Percentiles rank a stretch among this genome's conserved stretches.
phyloP scores from a whole-genome alignment of 1,139 yeast genomes.

The Spencermartinsiella ligniputridi region DNA sequence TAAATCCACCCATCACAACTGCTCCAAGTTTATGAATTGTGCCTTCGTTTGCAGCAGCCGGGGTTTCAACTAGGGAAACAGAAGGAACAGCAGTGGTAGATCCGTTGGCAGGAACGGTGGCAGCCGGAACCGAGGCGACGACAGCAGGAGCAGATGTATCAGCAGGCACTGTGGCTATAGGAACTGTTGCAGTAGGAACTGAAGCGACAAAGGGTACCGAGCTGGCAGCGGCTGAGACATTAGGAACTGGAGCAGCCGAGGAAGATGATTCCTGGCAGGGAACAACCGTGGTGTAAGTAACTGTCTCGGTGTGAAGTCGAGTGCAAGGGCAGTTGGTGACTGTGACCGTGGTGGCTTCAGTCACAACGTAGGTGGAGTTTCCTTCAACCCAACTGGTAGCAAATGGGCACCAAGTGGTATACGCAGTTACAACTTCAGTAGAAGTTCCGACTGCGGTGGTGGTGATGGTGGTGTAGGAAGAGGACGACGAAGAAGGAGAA shows the following conservation, averaged over 20 bases:
- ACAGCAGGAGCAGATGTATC: slow-evolving; percentile 21
- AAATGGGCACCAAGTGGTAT: slow-evolving; percentile 42
- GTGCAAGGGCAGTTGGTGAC: slow-evolving; percentile 52
- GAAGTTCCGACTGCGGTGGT: slow-evolving; percentile 27
- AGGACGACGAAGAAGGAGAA: background rate
- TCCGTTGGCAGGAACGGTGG: background rate
- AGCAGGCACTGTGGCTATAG: too few species aligned
- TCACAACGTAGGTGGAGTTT: slow-evolving; percentile 37
- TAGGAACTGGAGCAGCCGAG: slow-evolving; percentile 6
- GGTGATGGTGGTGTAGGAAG: slow-evolving; percentile 31
- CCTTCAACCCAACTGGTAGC: slow-evolving; percentile 39
- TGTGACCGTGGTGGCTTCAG: slow-evolving; percentile 41
- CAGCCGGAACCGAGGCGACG: background rate
- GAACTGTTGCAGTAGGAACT: background rate
- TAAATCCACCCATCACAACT: slow-evolving; percentile 8
- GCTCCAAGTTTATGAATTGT: slow-evolving; percentile 15
- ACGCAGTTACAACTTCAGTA: slow-evolving; percentile 34
- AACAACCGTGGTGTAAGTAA: slow-evolving; percentile 37
- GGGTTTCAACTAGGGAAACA: background rate
- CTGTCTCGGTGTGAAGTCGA: slow-evolving; percentile 45
- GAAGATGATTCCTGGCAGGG: background rate
- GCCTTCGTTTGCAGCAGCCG: background rate
- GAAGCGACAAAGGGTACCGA: slow-evolving; percentile 19
- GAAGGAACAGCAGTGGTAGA: slow-evolving; percentile 4
- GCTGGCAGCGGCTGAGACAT: slow-evolving; percentile 12